Evolutionary conservation across 2,329 filamentous ascomycete species (phyloP), one percentile per base, ranked within the genome.

Genomic region (Dactylellina sp.): DNA sequence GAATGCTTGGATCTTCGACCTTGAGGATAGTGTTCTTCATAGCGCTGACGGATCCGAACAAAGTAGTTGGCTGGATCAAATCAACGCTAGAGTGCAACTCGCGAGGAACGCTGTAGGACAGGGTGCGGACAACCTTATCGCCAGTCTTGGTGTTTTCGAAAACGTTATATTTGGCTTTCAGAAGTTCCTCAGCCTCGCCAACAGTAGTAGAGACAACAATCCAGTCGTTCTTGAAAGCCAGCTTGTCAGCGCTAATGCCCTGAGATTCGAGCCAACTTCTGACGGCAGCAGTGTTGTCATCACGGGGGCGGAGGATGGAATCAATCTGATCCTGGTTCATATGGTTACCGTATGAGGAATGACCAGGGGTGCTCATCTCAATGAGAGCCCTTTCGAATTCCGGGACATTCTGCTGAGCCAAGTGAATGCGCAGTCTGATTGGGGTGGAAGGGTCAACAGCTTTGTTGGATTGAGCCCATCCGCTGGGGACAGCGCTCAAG

Each of bases 11-110:
- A 35, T 63, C 59, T 18, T 71, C 65, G 1, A 72, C 53, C 9
- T 12, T 65, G 9, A 35, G 39, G 16, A 75, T 68, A 2, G 61
- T 66, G 32, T 47, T 75, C 49, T 52, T 75, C 70, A 75, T 75
- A 20, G 61, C 70, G 25, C 52, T 57, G 47, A 22, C 32, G 25
- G 32, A 39, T 16, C 52, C 39, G 70, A 90, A 90, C 40, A 85
- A 83, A 2, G 86, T 90, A 0, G 88, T 90, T 0, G 88, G 88
- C 79, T 89, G 87, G 53, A 90, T 86, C 78, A 89, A 83, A 68
- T 86, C 85, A 66, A 91, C 83, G 77, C 87, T 83, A 46, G 82
- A 77, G 59, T 84, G 83, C 6, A 91, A 80, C 0, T 83, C 80
- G 56, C 82, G 82, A 0, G 89, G 89, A 0, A 91, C 83, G 0